Base-by-base conservation (phyloP, 306 rosid species). In the Trifolium fragiferum region DNA sequence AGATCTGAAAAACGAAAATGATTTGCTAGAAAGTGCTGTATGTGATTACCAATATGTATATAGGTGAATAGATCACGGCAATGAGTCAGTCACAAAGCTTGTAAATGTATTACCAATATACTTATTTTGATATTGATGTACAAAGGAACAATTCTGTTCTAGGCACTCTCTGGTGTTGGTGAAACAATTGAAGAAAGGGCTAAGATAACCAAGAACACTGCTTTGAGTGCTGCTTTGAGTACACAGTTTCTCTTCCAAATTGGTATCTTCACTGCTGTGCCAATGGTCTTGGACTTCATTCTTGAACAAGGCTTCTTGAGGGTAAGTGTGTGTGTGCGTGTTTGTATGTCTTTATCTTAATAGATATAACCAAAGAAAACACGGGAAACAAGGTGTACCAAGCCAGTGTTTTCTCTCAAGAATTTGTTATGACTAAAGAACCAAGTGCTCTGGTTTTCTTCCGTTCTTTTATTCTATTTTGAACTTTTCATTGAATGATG, bases 161-260 rank as follows among this genome's bases (percentile, higher is more conserved):
- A 93, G 98, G 96, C 98, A 35, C n/a, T n/a, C 65, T 93, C 93
- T 83, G 98, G 98, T 75, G 96, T 93, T 82, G 97, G 94, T 30
- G 96, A 88, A 83, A 9, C 51, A 33, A 75, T 90, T 69, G 87
- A 74, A 65, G 81, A 72, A 14, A 57, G 80, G 83, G 95, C 97
- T 51, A 12, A 11, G 14, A 66, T 93, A 70, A 66, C 78, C 11
- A 70, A 81, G 78, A 93, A 87, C 63, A 76, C 88, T 33, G 92
- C 98, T 54, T 79, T 93, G 74, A 82, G 79, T 76, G 87, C 89
- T 65, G 92, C 97, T 63, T 73, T 93, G 68, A 90, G 79, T 66
- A 85, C 97, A 1, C 97, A 90, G 83, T 93, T 93, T 68, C 97
- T 93, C 77, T 72, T 87, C 67, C 98, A 90, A 79, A 89, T 90